Evolutionary conservation across 495 filamentous ascomycete genomes (phyloP).

Genomic region (Durotheca rogersii): DNA sequence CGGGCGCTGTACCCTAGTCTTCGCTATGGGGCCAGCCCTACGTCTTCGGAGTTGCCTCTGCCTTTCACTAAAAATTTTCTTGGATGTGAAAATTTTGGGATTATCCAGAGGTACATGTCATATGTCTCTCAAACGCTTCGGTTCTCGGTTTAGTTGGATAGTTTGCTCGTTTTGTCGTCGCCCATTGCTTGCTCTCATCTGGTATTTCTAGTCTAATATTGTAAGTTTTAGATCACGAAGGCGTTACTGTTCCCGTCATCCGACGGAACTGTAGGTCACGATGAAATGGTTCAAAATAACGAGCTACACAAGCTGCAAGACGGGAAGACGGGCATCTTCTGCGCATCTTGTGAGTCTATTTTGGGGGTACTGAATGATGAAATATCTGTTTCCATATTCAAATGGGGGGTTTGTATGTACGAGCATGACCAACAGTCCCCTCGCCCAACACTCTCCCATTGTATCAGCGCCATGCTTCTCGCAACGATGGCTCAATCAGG

Average conservation of each 20-base stretch:
- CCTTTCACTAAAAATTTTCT: slow-evolving; percentile 51
- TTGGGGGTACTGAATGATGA: slow-evolving; percentile 57
- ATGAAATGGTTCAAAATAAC: neutral
- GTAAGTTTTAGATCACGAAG: slow-evolving; percentile 44
- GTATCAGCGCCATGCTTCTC: slow-evolving; percentile 49
- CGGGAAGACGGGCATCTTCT: slow-evolving; percentile 43
- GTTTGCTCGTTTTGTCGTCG: too few species aligned
- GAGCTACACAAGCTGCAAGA: neutral
- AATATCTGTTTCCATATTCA: slow-evolving; percentile 40
- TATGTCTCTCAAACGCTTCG: neutral
- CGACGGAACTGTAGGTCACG: neutral
- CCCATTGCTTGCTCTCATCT: slow-evolving; percentile 1
- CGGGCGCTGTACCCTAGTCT: slow-evolving; percentile 13
- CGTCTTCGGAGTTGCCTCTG: slow-evolving; percentile 41
- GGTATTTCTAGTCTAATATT: slow-evolving; percentile 44
- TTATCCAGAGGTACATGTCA: slow-evolving; percentile 61
- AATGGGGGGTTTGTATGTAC: slow-evolving; percentile 41
- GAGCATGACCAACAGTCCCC: slow-evolving; percentile 3
- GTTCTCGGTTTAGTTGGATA: too few species aligned
- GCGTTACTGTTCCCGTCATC: neutral
- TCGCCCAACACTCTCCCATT: slow-evolving; percentile 42
- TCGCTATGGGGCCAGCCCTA: slow-evolving; percentile 36
- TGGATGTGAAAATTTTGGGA: slow-evolving; percentile 54
- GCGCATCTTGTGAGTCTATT: slow-evolving; percentile 40
- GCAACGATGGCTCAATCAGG: slow-evolving; percentile 48